Evolutionary conservation across 2,329 filamentous ascomycete genomes (phyloP).

Genomic region (Ophiocordyceps australis): DNA sequence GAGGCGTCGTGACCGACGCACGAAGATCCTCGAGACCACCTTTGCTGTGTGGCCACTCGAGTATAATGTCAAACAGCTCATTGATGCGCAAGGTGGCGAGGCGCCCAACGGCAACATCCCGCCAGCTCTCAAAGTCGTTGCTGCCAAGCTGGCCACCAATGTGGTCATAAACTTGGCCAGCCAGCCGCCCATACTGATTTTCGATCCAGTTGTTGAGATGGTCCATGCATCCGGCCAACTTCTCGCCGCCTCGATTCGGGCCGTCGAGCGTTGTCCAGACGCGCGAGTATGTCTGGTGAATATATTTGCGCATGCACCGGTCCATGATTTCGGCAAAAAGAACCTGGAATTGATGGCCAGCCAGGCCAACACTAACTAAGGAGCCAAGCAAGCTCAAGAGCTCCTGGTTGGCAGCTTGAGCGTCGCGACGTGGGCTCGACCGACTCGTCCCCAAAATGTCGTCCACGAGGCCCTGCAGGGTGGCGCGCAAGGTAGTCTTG

Average conservation of each 20-base stretch:
- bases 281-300: constrained; percentile 41
- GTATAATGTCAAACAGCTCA: constrained; percentile 64
- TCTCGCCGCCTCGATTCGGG: constrained; percentile 3
- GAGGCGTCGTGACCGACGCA: constrained; percentile 48
- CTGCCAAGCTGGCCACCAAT: constrained; percentile 27
- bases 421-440: constrained; percentile 2
- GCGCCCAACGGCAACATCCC: constrained; percentile 48
- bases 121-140: constrained; percentile 47
- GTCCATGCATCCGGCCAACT: constrained; percentile 33
- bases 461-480: constrained; percentile 33
- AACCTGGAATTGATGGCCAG: constrained; percentile 50
- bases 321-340: constrained; percentile 57
- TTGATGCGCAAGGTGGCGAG: constrained; percentile 51
- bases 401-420: constrained; percentile 23
- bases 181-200: constrained; percentile 45
- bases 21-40: constrained; percentile 60
- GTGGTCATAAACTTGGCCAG: constrained; percentile 38
- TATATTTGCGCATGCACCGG: constrained; percentile 42
- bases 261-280: constrained; percentile 28
- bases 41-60: constrained; percentile 53
- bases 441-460: constrained; percentile 18
- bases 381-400: constrained; percentile 38
- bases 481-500: constrained; percentile 30
- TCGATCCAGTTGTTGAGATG: constrained; percentile 50
- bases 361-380: constrained; percentile 46